Evolutionary conservation across 768 basidiomycete species (phyloP), one percentile per base, ranked within the genome.

Genomic region (Trametes maxima): DNA sequence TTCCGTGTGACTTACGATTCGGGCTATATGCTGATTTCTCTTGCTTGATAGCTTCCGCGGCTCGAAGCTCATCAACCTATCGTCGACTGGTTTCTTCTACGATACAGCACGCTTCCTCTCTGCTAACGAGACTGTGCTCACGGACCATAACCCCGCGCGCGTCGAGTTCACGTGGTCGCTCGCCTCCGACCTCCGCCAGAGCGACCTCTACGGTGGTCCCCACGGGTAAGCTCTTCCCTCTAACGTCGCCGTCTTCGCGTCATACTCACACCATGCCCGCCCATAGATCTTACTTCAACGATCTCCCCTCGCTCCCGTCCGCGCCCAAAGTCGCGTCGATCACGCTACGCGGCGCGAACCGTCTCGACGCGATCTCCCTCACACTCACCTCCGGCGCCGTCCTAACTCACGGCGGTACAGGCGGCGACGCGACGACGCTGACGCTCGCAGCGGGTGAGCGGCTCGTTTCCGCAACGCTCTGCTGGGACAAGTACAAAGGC

Each of bases 121-220:
- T 22, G 10, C 37, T 2, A 50, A 57, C 24, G n/a, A n/a, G 22
- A 36, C 37, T 48, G 13, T 33, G 47, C 46, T 57, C 21, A 40
- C 56, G 56, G 56, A 57, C 56, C 56, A 57, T 37, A 57, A 57
- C 47, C 56, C 56, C 16, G 47, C 50, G 16, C 44, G 45, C 22
- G 56, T 57, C 24, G 47, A 49, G 22, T 57, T 57, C 47, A 5
- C 47, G 16, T 57, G 40, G 37, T 25, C 56, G 47, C 14, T 47
- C 22, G 22, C 37, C 39, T 13, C 45, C n/a, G 39, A 21, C 13
- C 47, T 57, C 47, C 56, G 47, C 37, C 56, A 57, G 56, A 47
- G 44, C 56, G 56, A 42, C 48, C 24, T 57, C 22, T 57, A 21
- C 44, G 56, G 56, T 37, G 56, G 56, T 17, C 56, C 56, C 24